phyloP scores from a whole-genome alignment of 1,284 basidiomycete genomes.

The Chondrostereum purpureum region DNA sequence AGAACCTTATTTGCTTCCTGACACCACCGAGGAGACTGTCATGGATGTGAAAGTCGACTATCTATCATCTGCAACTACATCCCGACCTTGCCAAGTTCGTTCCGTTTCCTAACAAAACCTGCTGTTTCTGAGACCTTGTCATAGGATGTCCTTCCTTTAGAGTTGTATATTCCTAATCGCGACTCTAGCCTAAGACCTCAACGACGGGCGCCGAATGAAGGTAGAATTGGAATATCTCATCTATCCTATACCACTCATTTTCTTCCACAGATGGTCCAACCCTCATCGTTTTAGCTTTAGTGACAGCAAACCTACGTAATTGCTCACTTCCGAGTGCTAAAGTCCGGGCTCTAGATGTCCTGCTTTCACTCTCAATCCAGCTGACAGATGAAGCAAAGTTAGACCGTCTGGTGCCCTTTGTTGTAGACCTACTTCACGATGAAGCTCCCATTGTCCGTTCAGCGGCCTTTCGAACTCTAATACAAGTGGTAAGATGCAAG shows the following conservation, averaged over 20 bases:
- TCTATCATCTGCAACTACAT: slow-evolving; percentile 27
- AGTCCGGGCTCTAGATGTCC: slow-evolving; percentile 79
- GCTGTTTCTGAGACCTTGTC: neutral
- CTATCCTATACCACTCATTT: slow-evolving; percentile 33
- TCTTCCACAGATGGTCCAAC: slow-evolving; percentile 74
- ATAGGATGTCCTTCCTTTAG: slow-evolving; percentile 73
- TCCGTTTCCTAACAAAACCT: slow-evolving; percentile 16
- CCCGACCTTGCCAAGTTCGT: slow-evolving; percentile 57
- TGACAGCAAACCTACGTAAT: slow-evolving; percentile 89
- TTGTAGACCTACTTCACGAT: slow-evolving; percentile 85
- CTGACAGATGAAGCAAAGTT: slow-evolving; percentile 94
- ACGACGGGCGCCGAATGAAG: slow-evolving; percentile 57
- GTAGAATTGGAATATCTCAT: slow-evolving; percentile 56
- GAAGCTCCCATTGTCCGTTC: slow-evolving; percentile 77
- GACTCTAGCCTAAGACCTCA: slow-evolving; percentile 46
- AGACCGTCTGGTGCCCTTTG: slow-evolving; percentile 89
- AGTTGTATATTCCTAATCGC: slow-evolving; percentile 67
- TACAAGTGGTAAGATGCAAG: slow-evolving; percentile 76
- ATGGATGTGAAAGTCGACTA: slow-evolving; percentile 49
- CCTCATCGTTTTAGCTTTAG: slow-evolving; percentile 73
- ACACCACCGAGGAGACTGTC: slow-evolving; percentile 37
- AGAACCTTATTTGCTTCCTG: slow-evolving; percentile 59
- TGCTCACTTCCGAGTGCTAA: slow-evolving; percentile 85
- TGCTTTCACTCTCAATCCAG: slow-evolving; percentile 77
- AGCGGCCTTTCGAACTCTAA: slow-evolving; percentile 73